These are phyloP conservation scores for Mycosarcoma mackinlayi DNA, from an alignment of 1,284 basidiomycete species.

Conservation along the genomic window DNA sequence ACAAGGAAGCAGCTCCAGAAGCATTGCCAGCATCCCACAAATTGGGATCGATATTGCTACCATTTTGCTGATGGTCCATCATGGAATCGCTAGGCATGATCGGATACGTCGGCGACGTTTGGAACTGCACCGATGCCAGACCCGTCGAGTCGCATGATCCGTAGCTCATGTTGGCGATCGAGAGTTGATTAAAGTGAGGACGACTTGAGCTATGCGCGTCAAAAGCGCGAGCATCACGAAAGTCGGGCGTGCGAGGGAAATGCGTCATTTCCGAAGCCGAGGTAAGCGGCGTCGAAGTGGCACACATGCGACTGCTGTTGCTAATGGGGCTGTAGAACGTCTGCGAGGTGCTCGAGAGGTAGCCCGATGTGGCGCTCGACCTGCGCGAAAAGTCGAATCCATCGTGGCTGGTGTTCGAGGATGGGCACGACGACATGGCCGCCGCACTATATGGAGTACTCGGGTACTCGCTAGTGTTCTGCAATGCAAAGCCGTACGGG, in stretches of 20 bases:
- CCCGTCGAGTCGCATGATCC: conserved; percentile 10
- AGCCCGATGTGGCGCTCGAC: conserved; percentile 25
- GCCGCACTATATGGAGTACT: conserved; percentile 28
- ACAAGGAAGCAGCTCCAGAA: conserved; percentile 4
- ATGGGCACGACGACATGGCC: conserved; percentile 34
- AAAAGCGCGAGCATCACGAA: conserved; percentile 18
- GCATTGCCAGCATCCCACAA: conserved; percentile 20
- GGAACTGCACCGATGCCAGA: too few species aligned
- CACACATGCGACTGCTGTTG: conserved; percentile 22
- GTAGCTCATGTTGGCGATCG: conserved; percentile 24
- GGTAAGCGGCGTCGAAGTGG: conserved; percentile 28
- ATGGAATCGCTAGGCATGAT: conserved; percentile 18
- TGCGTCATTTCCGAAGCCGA: conserved; percentile 26
- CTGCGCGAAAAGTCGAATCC: conserved; percentile 25
- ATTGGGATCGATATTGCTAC: conserved; percentile 24
- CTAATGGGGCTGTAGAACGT: conserved; percentile 27
- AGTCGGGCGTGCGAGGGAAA: conserved; percentile 41
- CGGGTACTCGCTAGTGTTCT: conserved; percentile 17
- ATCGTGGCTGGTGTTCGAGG: conserved; percentile 21
- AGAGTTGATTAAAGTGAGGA: conserved; percentile 26
- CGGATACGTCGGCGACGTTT: conserved; percentile 1
- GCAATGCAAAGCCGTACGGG: conserved; percentile 16
- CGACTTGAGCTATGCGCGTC: conserved; percentile 8
- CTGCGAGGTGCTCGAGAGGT: conserved; percentile 23
- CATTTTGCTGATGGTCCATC: conserved; percentile 6